Conservation (phyloP, 2,329 filamentous ascomycete genomes). For the Cytospora leucostoma region DNA sequence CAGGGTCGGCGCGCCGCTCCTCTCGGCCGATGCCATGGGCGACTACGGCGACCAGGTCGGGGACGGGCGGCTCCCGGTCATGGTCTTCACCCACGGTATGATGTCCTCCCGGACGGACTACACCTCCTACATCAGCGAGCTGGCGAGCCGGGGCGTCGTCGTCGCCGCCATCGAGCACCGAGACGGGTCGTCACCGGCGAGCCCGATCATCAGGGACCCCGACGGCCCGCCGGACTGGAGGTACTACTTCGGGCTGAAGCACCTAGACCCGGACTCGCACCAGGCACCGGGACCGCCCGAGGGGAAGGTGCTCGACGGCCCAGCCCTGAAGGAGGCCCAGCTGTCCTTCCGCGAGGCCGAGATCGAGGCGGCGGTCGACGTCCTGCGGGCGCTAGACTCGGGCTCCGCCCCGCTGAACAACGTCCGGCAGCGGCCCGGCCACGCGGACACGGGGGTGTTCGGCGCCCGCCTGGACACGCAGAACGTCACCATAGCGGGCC, state of each 20-base stretch:
- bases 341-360: constrained; percentile 54
- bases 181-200: constrained; percentile 53
- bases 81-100: constrained; percentile 56
- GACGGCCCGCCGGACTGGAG: constrained; percentile 28
- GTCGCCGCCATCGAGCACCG: constrained; percentile 55
- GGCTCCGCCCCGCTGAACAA: constrained; percentile 41
- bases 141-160: constrained; percentile 51
- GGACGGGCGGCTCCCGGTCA: constrained; percentile 41
- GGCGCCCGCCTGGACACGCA: constrained; percentile 54
- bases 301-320: constrained; percentile 35
- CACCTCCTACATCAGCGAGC: constrained; percentile 51
- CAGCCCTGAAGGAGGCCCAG: constrained; percentile 47
- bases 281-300: constrained; percentile 35
- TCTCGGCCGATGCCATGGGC: background rate
- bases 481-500: constrained; percentile 59
- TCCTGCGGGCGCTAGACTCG: constrained; percentile 44
- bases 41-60: constrained; percentile 16
- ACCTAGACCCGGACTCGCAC: constrained; percentile 17
- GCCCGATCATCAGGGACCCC: constrained; percentile 39
- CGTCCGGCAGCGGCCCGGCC: constrained; percentile 43
- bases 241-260: constrained; percentile 15
- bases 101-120: constrained; percentile 54
- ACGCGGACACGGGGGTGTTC: constrained; percentile 53
- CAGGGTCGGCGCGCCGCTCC: constrained; percentile 19
- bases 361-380: constrained; percentile 46